Conservation (phyloP, 495 filamentous ascomycete genomes). For the Hypoxylon subgilvum region DNA sequence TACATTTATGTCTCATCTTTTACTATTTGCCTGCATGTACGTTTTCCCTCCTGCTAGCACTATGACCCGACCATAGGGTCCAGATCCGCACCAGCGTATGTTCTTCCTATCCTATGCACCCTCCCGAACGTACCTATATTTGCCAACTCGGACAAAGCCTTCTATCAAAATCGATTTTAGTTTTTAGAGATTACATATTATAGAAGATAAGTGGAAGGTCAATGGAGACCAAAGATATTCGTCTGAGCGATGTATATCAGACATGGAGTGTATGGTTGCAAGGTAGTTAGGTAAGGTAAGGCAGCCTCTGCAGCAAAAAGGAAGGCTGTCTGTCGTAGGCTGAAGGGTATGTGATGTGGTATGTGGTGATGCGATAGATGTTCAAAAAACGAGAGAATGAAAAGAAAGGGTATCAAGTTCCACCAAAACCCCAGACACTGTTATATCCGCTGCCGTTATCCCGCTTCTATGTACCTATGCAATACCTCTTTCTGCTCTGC, state of each 20-base stretch:
- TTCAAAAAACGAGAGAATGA: slow-evolving; percentile 25
- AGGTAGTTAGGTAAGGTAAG: too few species aligned
- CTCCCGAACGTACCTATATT: too few species aligned
- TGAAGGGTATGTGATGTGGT: neutral
- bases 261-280: neutral
- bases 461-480: slow-evolving; percentile 5
- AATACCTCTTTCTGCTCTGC: slow-evolving; percentile 12
- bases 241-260: neutral
- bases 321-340: neutral
- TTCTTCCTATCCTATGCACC: slow-evolving; percentile 28
- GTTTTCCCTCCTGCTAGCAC: too few species aligned
- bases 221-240: neutral
- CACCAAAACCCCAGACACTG: slow-evolving; percentile 6
- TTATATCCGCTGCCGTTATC: slow-evolving; percentile 20
- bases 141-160: neutral
- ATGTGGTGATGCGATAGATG: neutral
- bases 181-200: slow-evolving; percentile 28
- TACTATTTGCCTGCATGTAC: too few species aligned
- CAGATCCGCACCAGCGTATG: too few species aligned
- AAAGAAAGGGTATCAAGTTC: slow-evolving; percentile 37
- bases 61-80: too few species aligned
- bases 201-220: slow-evolving; percentile 23
- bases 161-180: slow-evolving; percentile 6
- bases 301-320: neutral
- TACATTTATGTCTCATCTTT: too few species aligned